A percentile compares a stretch with the other conserved stretches of the same genome.
Evolutionary conservation across 108 stramenopile species (phyloP).

Genomic region (Cyclotella cryptica): DNA sequence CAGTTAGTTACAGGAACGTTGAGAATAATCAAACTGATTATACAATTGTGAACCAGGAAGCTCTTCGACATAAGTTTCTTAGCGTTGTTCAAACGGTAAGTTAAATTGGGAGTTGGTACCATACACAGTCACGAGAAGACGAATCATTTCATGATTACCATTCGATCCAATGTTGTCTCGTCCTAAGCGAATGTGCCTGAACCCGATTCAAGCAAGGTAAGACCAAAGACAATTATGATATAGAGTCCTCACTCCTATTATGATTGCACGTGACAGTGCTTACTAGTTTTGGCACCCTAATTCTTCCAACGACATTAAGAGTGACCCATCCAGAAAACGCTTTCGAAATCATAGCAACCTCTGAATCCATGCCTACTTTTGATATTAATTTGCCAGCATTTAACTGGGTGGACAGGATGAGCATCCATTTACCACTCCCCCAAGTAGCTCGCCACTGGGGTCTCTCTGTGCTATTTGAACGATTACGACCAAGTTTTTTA

Average conservation of each 20-base stretch:
- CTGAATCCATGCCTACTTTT: not conserved
- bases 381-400: conserved; percentile 13
- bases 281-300: too few species aligned
- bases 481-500: conserved; percentile 16
- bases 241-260: too few species aligned
- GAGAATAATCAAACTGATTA: too few species aligned
- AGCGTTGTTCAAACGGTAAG: not conserved
- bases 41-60: not conserved
- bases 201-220: not conserved
- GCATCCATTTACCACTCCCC: conserved; percentile 38
- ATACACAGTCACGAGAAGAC: too few species aligned
- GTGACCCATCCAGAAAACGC: not conserved
- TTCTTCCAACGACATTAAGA: not conserved
- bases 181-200: not conserved
- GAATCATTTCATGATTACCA: too few species aligned
- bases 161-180: not conserved
- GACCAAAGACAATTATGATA: too few species aligned
- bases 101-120: not conserved
- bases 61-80: conserved; percentile 2
- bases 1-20: too few species aligned
- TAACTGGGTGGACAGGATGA: not conserved
- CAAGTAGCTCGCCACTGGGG: conserved; percentile 44
- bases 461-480: conserved; percentile 24
- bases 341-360: not conserved
- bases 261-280: too few species aligned